A percentile compares a stretch with the other conserved stretches of the same genome.
phyloP scores from a whole-genome alignment of 768 basidiomycete genomes.

The Mycena venus region DNA sequence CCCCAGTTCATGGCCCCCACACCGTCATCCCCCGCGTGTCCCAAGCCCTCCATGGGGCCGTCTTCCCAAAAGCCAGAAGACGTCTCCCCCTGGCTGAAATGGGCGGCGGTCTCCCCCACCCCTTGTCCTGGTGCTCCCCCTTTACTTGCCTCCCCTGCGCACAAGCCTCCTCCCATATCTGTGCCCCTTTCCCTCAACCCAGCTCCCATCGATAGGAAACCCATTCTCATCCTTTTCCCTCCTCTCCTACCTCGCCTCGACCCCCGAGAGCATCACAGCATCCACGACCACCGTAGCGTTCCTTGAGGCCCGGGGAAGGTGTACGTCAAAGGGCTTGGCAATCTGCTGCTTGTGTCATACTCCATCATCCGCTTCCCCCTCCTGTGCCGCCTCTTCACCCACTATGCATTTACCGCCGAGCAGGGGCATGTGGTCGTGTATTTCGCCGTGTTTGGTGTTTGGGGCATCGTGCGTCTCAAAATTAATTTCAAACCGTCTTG shows the following conservation, averaged over 20 bases:
- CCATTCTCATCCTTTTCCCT: slow-evolving; percentile 3
- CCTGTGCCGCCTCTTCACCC: background rate
- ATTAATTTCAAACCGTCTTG: background rate
- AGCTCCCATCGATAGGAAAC: too few species aligned
- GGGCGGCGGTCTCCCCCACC: too few species aligned
- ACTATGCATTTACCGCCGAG: slow-evolving; percentile 64
- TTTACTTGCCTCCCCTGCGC: too few species aligned
- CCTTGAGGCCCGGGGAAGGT: background rate
- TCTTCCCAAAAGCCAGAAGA: too few species aligned
- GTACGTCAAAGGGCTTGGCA: too few species aligned
- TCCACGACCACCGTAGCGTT: background rate
- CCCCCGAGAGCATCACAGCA: background rate
- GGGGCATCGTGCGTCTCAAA: slow-evolving; percentile 70
- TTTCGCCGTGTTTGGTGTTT: slow-evolving; percentile 62
- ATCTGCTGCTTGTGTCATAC: background rate
- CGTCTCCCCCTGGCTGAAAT: too few species aligned
- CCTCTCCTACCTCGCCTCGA: background rate
- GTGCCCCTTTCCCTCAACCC: too few species aligned
- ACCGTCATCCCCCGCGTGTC: too few species aligned
- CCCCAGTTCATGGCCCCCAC: too few species aligned
- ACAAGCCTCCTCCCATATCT: too few species aligned
- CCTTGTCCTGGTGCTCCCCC: too few species aligned
- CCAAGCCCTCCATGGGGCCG: too few species aligned
- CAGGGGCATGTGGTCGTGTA: slow-evolving; percentile 79
- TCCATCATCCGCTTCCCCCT: background rate